phyloP scores from a whole-genome alignment of 2,329 filamentous ascomycete genomes.

The Colletotrichum endophyticum region DNA sequence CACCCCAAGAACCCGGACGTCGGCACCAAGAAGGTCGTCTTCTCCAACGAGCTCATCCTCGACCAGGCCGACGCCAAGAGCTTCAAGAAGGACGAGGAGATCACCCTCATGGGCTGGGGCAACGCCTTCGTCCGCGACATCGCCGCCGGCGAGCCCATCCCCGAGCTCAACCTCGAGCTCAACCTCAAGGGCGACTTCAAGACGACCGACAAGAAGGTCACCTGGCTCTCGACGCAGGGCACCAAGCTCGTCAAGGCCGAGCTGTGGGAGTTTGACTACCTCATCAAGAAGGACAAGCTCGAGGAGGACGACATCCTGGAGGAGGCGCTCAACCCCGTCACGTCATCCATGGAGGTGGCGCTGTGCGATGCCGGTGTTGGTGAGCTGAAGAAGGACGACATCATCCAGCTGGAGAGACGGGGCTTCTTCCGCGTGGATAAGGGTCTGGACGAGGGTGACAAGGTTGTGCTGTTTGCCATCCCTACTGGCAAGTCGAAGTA shows the following conservation, averaged over 20 bases:
- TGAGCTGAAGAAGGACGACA: slow-evolving; percentile 82
- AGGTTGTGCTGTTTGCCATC: slow-evolving; percentile 61
- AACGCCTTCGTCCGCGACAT: slow-evolving; percentile 81
- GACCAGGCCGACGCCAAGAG: slow-evolving; percentile 86
- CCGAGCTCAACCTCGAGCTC: slow-evolving; percentile 79
- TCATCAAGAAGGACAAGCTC: slow-evolving; percentile 94
- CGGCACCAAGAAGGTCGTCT: slow-evolving; percentile 85
- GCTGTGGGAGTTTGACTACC: slow-evolving; percentile 92
- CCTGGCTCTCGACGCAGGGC: slow-evolving; percentile 81
- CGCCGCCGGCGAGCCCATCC: slow-evolving; percentile 63
- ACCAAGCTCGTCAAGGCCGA: slow-evolving; percentile 83
- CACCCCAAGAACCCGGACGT: slow-evolving; percentile 89
- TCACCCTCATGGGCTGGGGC: slow-evolving; percentile 97
- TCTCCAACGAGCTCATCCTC: slow-evolving; percentile 75
- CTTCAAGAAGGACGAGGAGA: slow-evolving; percentile 86
- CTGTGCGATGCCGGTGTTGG: slow-evolving; percentile 82
- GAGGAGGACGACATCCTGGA: slow-evolving; percentile 87
- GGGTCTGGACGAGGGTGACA: slow-evolving; percentile 53
- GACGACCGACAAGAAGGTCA: slow-evolving; percentile 95
- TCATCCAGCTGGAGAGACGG: slow-evolving; percentile 94
- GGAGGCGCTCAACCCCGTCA: slow-evolving; percentile 79
- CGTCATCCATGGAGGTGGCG: slow-evolving; percentile 75
- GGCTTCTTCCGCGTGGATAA: slow-evolving; percentile 90
- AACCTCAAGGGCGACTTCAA: slow-evolving; percentile 93
- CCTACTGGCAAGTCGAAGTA: slow-evolving; percentile 60